Conservation (phyloP, 208 protist species). For the Acanthamoeba triangularis region DNA sequence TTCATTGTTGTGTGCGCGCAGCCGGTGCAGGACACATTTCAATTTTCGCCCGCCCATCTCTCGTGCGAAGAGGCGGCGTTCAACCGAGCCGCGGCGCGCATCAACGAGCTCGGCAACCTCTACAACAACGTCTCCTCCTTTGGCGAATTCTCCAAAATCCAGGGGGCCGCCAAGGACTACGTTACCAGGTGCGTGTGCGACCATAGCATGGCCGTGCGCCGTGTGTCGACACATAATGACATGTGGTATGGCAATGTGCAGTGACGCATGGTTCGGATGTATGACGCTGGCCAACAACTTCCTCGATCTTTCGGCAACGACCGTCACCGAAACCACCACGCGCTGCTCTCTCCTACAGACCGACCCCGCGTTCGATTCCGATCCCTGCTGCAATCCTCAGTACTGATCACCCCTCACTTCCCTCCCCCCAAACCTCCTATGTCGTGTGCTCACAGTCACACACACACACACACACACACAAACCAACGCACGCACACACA, state of each 20-base stretch:
- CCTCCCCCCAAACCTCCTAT: background rate
- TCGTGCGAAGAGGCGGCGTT: background rate
- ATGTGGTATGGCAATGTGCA: background rate
- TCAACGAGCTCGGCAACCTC: background rate
- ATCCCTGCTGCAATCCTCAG: slow-evolving; percentile 15
- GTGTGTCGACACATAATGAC: no score
- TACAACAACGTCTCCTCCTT: slow-evolving; percentile 15
- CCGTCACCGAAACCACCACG: background rate
- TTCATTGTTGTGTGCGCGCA: no score
- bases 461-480: no score
- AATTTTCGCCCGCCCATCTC: background rate
- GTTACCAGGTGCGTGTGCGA: background rate
- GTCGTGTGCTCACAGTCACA: no score
- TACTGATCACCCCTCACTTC: no score
- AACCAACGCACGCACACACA: background rate
- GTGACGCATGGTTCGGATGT: background rate
- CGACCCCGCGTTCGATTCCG: background rate
- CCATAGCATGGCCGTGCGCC: no score
- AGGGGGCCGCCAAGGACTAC: background rate
- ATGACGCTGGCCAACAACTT: background rate
- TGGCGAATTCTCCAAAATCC: background rate
- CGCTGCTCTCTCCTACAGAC: background rate
- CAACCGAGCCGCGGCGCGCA: background rate
- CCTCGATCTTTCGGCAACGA: background rate
- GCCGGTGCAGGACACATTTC: slow-evolving; percentile 92